Conservation (phyloP, 2,329 filamentous ascomycete genomes). For the Lachnellula willkommii region DNA sequence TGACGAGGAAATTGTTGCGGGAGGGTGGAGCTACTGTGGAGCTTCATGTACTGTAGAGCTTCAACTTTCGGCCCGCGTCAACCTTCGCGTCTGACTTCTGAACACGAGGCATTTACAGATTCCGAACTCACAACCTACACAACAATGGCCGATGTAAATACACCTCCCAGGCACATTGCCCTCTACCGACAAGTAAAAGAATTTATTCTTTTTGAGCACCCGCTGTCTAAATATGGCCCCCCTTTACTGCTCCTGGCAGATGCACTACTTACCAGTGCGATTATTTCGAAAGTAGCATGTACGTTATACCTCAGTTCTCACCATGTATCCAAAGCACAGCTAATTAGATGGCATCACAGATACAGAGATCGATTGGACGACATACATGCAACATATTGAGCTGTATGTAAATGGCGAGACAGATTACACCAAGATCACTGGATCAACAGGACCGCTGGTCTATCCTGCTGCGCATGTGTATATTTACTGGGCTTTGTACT, state of each 20-base stretch:
- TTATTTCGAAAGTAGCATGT: constrained; percentile 30
- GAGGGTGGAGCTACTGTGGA: too few relatives aligned
- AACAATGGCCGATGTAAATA: constrained; percentile 7
- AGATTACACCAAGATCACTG: constrained; percentile 80
- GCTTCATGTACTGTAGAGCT: too few relatives aligned
- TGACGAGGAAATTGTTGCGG: not conserved
- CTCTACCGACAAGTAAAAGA: constrained; percentile 21
- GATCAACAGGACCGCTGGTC: constrained; percentile 86
- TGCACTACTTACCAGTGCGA: constrained; percentile 25
- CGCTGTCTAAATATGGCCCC: constrained; percentile 25
- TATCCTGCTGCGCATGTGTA: constrained; percentile 95
- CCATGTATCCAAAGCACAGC: not conserved
- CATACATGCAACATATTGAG: constrained; percentile 90
- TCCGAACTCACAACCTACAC: not conserved
- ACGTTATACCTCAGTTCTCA: constrained; percentile 1
- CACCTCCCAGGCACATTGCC: constrained; percentile 6
- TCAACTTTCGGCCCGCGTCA: too few relatives aligned
- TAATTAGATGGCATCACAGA: constrained; percentile 45
- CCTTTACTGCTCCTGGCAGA: constrained; percentile 25
- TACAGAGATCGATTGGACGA: constrained; percentile 96
- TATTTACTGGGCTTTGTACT: constrained; percentile 75
- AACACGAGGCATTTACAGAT: not conserved
- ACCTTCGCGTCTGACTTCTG: too few relatives aligned
- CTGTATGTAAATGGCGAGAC: constrained; percentile 79
- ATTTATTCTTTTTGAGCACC: constrained; percentile 25